Evolutionary conservation across 176 grass and related monocot genomes (phyloP), one percentile per base, ranked within the genome.

Genomic region (Themeda triandra): DNA sequence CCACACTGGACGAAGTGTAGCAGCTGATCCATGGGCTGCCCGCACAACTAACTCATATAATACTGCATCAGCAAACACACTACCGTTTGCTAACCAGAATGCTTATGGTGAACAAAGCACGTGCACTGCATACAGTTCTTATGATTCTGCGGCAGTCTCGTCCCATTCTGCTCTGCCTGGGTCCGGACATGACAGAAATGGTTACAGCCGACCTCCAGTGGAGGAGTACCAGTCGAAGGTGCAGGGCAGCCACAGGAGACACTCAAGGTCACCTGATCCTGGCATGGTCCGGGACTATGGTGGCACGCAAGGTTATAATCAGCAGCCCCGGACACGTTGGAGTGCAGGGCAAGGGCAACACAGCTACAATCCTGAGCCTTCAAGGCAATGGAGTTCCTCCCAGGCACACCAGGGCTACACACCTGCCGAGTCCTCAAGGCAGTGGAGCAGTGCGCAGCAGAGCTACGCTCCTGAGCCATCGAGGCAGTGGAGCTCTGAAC

Each of bases 221-320:
- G 21, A 46, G 0, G 80, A 80, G 59, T 75, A 79, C 69, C 84
- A 80, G 54, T 24, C 39, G 4, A 9, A 1, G 6, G 84, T 10
- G 4, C 80, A 69, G 19, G 80, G 69, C 0, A 14, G 13, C 32
- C 46, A 23, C 6, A 37, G 24, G 36, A 80, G 69, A 23, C 75
- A 35, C 56, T 87, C 80, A 3, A 71, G 63, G 8, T 87, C 89
- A 18, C 85, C 84, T 9, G 95, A 92, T 62, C 85, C 84, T 29
- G 82, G 83, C 8, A 21, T 75, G 17, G 66, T 69, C 42, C 82
- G 83, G 45, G 80, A 82, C 19, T 84, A 83, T 27, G 81, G 51
- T 4, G 81, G 75, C 58, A 75, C 45, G 18, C 49, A 66, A 65
- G 13, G 60, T 21, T 80, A 83, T 36, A 32, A 48, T 68, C 67